A percentile compares a stretch with the other conserved stretches of the same genome.
Conservation (phyloP, 164 flowering plant genomes). For the Vitis amurensis region DNA sequence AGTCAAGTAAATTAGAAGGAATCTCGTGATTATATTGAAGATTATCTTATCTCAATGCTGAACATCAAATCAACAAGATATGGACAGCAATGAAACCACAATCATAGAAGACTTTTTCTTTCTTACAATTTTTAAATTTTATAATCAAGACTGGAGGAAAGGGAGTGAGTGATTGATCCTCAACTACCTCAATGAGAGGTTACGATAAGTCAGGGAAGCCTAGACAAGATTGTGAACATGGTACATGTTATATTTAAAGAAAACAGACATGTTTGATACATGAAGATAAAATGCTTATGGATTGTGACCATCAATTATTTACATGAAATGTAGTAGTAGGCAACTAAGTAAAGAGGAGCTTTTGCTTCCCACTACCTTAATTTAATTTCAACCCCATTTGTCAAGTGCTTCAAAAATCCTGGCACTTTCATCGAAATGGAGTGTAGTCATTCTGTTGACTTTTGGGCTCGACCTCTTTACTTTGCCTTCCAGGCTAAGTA, state of each 20-base stretch:
- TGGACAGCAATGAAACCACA: conserved; percentile 1
- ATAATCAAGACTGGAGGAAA: background rate
- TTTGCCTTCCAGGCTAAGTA: no score
- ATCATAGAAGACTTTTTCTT: background rate
- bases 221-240: background rate
- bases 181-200: background rate
- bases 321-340: no score
- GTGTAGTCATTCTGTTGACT: no score
- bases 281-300: no score
- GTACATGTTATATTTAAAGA: background rate
- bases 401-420: no score
- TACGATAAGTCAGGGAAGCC: background rate
- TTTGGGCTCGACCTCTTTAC: no score
- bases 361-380: no score
- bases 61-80: conserved; percentile 3
- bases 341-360: no score
- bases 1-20: background rate
- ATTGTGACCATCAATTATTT: no score
- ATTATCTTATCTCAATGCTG: background rate
- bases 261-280: background rate
- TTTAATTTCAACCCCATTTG: no score
- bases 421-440: no score
- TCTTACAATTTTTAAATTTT: background rate
- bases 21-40: background rate
- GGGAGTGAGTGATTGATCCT: conserved; percentile 4